phyloP scores from a whole-genome alignment of 2,329 filamentous ascomycete species.

The Clarireedia monteithiana region DNA sequence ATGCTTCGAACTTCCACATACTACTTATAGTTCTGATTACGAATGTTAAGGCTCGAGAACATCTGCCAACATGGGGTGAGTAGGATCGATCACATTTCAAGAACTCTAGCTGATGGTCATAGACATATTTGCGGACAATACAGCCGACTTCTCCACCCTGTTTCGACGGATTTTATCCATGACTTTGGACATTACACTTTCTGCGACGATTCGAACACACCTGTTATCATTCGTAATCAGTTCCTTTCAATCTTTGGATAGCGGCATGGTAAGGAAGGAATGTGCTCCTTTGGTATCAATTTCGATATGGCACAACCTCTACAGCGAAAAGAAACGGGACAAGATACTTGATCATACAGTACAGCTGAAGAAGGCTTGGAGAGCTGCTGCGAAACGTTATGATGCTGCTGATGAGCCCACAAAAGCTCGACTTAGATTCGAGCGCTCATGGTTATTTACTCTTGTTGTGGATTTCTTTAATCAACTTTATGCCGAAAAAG shows the following conservation, averaged over 20 bases:
- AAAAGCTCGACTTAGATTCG: constrained; percentile 78
- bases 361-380: constrained; percentile 85
- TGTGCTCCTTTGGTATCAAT: constrained; percentile 94
- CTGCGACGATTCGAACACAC: constrained; percentile 63
- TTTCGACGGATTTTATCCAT: constrained; percentile 88
- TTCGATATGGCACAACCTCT: constrained; percentile 89
- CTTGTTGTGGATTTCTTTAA: constrained; percentile 76
- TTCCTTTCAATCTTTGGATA: constrained; percentile 91
- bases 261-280: constrained; percentile 82
- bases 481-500: constrained; percentile 54
- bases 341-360: constrained; percentile 61
- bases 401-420: constrained; percentile 74
- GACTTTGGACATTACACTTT: constrained; percentile 64
- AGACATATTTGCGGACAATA: constrained; percentile 69
- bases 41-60: constrained; percentile 82
- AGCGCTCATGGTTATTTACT: constrained; percentile 88
- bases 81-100: constrained; percentile 1
- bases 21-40: constrained; percentile 77
- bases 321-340: constrained; percentile 68
- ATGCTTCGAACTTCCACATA: constrained; percentile 87
- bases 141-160: constrained; percentile 77
- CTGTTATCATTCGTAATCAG: constrained; percentile 85
- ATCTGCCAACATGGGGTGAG: constrained; percentile 78
- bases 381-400: constrained; percentile 76
- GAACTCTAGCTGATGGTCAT: constrained; percentile 11